Conservation (phyloP, 495 filamentous ascomycete species). For the Xylaria venustula region DNA sequence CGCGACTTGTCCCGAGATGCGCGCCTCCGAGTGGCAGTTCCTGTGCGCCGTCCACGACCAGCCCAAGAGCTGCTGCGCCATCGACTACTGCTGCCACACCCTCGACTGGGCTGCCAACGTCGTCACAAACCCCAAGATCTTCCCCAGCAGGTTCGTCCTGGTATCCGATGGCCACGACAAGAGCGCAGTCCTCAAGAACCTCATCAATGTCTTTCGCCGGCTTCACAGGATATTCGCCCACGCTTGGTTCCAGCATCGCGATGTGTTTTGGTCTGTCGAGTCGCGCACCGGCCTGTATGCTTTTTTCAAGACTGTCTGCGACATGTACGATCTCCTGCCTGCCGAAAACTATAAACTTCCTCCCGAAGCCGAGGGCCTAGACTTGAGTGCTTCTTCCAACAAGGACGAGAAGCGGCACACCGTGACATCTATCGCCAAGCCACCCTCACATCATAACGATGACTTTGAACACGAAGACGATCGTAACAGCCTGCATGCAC, state of each 20-base stretch:
- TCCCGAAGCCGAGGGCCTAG: conserved; percentile 81
- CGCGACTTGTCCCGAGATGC: conserved; percentile 93
- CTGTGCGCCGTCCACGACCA: conserved; percentile 96
- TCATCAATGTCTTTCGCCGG: conserved; percentile 90
- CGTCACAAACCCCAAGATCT: conserved; percentile 85
- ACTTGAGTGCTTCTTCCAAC: conserved; percentile 29
- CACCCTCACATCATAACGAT: conserved; percentile 40
- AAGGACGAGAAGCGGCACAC: conserved; percentile 34
- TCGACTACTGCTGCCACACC: conserved; percentile 98
- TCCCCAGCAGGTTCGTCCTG: conserved; percentile 82
- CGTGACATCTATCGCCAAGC: conserved; percentile 44
- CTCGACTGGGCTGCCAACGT: conserved; percentile 94
- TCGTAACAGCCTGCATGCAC: conserved; percentile 34
- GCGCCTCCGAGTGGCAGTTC: conserved; percentile 97
- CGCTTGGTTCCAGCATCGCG: conserved; percentile 95
- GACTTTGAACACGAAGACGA: conserved; percentile 39
- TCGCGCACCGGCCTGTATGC: conserved; percentile 81
- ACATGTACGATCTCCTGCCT: conserved; percentile 82
- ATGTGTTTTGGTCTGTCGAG: conserved; percentile 97
- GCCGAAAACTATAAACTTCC: conserved; percentile 95
- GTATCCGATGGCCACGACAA: conserved; percentile 57
- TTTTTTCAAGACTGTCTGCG: conserved; percentile 95
- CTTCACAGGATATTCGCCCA: conserved; percentile 97
- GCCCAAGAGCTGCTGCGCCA: conserved; percentile 92
- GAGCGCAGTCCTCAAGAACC: conserved; percentile 70